Base-by-base conservation (phyloP, 1,284 basidiomycete genomes). In the Cryptococcus maquisensis region DNA sequence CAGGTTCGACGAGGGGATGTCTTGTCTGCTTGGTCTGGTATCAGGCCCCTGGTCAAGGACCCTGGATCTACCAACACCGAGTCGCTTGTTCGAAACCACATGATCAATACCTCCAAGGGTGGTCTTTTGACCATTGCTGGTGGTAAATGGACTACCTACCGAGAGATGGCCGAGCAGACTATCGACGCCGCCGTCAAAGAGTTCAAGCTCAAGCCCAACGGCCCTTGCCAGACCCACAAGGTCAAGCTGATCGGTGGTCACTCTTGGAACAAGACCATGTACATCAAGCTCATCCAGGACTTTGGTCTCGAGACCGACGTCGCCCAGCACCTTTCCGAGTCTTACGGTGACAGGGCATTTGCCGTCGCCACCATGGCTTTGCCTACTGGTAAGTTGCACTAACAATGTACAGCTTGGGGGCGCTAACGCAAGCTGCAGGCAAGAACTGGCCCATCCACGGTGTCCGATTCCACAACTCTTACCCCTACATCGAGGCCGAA, bases 91-190 rank as follows among this genome's bases (percentile, higher is more conserved):
- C 80, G 95, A 67, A 97, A 89, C 76, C 95, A 98, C 79, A 86
- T 98, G 83, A 90, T 97, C 68, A 84, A 94, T 74, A 84, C 94
- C 40, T 84, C 83, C 50, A 81, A 83, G 32, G 85, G 84, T 60
- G 93, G 93, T 20, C 79, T 98, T 62, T 77, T 98, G 57, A 98
- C 94, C 18, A 95, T 98, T 66, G 92, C 92, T 7, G 95, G 95
- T 45, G 95, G 95, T 5, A 98, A 98, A 77, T 98, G 95, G 95
- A 98, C 95, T 51, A 98, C 95, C 28, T 98, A 98, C 76, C 80
- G 91, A 51, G 87, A 87, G 49, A 98, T 98, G 95, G 92, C 95
- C 32, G 84, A 94, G 79, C 92, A 98, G 80, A 90, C 92, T 0
- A 87, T 98, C 46, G 90, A 98, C 76, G 81, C 82, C 55, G 95